Evolutionary conservation across 768 basidiomycete genomes (phyloP).

Genomic region (Leccinum aurantiacum): DNA sequence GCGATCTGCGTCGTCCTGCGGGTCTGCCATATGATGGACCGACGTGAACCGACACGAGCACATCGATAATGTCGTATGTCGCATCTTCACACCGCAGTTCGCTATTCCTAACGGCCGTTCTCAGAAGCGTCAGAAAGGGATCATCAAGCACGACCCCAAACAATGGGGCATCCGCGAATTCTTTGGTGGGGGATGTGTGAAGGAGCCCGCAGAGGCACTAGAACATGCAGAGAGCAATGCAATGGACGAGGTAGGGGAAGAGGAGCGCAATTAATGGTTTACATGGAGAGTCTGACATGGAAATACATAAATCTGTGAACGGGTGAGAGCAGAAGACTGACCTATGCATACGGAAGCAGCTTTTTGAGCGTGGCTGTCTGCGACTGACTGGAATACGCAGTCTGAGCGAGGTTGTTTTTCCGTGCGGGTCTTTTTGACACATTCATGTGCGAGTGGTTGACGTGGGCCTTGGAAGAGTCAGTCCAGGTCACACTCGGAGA

Average conservation of each 20-base stretch:
- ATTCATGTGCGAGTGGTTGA: constrained; percentile 74
- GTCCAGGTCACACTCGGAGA: background rate
- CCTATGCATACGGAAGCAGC: constrained; percentile 64
- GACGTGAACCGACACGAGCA: constrained; percentile 59
- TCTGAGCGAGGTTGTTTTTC: constrained; percentile 65
- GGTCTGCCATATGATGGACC: constrained; percentile 39
- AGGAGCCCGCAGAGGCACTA: constrained; percentile 12
- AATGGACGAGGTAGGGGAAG: constrained; percentile 23
- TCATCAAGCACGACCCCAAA: constrained; percentile 74
- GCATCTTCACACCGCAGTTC: background rate
- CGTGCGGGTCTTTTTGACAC: constrained; percentile 61
- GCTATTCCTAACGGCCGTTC: constrained; percentile 23
- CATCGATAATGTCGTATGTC: constrained; percentile 54
- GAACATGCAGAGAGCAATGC: constrained; percentile 29
- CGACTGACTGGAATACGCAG: constrained; percentile 61
- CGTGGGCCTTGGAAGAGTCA: constrained; percentile 50
- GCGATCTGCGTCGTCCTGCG: constrained; percentile 79
- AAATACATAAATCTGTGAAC: background rate
- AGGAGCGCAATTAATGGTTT: constrained; percentile 11
- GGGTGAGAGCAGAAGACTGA: constrained; percentile 7
- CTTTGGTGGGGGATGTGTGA: constrained; percentile 46
- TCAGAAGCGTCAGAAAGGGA: constrained; percentile 69
- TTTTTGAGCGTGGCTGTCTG: constrained; percentile 72
- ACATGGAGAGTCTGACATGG: constrained; percentile 10
- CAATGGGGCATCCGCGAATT: constrained; percentile 77